Evolutionary conservation across 352 stramenopile species (phyloP), one percentile per base, ranked within the genome.

Genomic region (Phytophthora macrochlamydospora): DNA sequence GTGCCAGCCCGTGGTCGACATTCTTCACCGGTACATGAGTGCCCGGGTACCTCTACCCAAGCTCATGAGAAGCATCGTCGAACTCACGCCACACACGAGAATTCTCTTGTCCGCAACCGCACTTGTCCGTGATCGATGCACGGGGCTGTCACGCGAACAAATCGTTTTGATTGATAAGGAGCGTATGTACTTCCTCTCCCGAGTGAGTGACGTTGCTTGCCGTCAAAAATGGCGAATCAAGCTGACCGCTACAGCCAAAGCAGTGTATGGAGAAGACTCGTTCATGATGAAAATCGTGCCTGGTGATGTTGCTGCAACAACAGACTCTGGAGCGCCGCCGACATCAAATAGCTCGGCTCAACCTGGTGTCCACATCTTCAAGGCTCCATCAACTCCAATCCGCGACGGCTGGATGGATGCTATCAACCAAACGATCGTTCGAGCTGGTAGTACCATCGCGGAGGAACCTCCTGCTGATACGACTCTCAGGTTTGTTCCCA

Each of bases 21-120:
- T 85, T 18, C 65, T 95, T 3, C 87, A 93, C 56, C 79, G 85
- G 35, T 95, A 95, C 58, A 90, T 92, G 77, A 94, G 71, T 63
- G 85, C 87, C 2, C 79, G 81, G 7, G 69, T 87, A 31, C 85
- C 87, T 55, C 63, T 95, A 4, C 87, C 87, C 14, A 89, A 75
- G 32, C 60, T 95, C 12, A 89, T 89, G 71, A 85, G 85, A 33
- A 90, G 76, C 49, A 91, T 90, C n/a, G 77, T 89, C 28, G 86
- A 94, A 59, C 76, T 95, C 18, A 95, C 85, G 30, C 85, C 87
- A 1, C 81, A 93, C 42, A 84, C 84, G 3, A 82, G 81, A 11
- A 70, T 93, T 29, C 56, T 81, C 7, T 55, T 95, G 24, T 88
- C 84, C 6, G 83, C 84, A 33, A 95, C 85, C 18, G 87, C 81